Conservation (phyloP, 1,284 basidiomycete species). For the Austropuccinia psidii region DNA sequence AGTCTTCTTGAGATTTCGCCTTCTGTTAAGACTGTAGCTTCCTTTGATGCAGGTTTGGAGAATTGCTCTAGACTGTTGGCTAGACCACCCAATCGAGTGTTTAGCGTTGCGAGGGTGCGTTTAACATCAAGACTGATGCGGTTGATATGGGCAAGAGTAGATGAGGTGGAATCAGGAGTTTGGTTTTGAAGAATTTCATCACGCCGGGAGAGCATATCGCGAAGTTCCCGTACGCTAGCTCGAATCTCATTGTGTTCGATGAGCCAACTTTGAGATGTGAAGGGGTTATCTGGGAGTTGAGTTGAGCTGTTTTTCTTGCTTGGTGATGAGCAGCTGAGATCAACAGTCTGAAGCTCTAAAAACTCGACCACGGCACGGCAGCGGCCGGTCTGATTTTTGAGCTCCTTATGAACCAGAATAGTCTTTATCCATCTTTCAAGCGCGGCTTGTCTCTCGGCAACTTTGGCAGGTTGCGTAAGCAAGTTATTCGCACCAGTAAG, state of each 20-base stretch:
- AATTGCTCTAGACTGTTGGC: constrained; percentile 20
- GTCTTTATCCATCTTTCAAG: constrained; percentile 35
- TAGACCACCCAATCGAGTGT: constrained; percentile 3
- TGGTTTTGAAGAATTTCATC: constrained; percentile 3
- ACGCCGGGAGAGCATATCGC: constrained; percentile 8
- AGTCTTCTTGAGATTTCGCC: constrained; percentile 60
- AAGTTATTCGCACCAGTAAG: constrained; percentile 18
- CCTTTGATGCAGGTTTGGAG: constrained; percentile 7
- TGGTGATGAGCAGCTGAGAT: background rate
- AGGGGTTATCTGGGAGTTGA: background rate
- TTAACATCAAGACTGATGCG: constrained; percentile 17
- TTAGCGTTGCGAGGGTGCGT: background rate
- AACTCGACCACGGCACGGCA: constrained; percentile 7
- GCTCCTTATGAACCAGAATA: constrained; percentile 26
- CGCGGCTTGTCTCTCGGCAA: constrained; percentile 17
- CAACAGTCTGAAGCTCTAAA: background rate
- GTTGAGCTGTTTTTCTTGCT: background rate
- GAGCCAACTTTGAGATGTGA: constrained; percentile 35
- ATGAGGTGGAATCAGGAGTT: background rate
- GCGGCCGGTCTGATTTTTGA: background rate
- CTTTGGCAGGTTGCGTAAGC: constrained; percentile 1
- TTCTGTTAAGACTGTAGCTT: constrained; percentile 36
- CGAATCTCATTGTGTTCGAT: constrained; percentile 30
- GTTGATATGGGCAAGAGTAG: background rate
- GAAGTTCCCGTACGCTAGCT: constrained; percentile 15